A percentile compares a stretch with the other conserved stretches of the same genome.
Evolutionary conservation across 129 eudicot genomes (phyloP).

Genomic region (Sambucus nigra): DNA sequence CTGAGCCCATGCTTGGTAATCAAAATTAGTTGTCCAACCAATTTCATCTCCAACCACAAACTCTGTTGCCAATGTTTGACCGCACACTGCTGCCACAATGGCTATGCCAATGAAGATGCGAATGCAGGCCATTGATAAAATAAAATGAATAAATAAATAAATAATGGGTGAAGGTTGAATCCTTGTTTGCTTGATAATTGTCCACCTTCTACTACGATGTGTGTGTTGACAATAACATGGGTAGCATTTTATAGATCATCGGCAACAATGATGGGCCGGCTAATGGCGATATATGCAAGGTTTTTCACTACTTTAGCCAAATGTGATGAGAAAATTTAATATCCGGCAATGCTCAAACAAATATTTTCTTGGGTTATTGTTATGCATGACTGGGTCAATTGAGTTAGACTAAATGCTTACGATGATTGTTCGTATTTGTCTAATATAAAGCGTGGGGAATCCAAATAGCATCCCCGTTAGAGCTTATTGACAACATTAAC

Average conservation of each 20-base stretch:
- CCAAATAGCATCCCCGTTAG: too few relatives aligned
- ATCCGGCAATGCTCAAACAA: too few relatives aligned
- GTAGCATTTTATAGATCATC: background rate
- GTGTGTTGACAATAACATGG: too few relatives aligned
- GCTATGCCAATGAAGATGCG: conserved; percentile 5
- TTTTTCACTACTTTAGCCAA: background rate
- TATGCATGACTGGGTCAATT: too few relatives aligned
- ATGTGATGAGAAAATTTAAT: too few relatives aligned
- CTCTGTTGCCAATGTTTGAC: conserved; percentile 22
- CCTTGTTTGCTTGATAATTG: conserved; percentile 3
- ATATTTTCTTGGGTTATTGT: too few relatives aligned
- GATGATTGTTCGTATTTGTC: too few relatives aligned
- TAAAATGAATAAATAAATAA: background rate
- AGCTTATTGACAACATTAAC: too few relatives aligned
- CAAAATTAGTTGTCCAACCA: conserved; percentile 25
- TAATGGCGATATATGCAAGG: conserved; percentile 6
- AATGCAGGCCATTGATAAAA: conserved; percentile 14
- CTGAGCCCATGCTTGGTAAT: conserved; percentile 30
- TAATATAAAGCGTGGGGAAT: too few relatives aligned
- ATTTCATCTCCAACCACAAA: conserved; percentile 23
- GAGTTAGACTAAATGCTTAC: too few relatives aligned
- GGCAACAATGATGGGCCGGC: conserved; percentile 1
- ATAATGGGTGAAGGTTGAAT: background rate
- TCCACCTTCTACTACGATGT: too few relatives aligned
- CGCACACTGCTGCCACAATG: conserved; percentile 2